Evolutionary conservation across 2,329 filamentous ascomycete genomes (phyloP).

Genomic region (Neonectria punicea): DNA sequence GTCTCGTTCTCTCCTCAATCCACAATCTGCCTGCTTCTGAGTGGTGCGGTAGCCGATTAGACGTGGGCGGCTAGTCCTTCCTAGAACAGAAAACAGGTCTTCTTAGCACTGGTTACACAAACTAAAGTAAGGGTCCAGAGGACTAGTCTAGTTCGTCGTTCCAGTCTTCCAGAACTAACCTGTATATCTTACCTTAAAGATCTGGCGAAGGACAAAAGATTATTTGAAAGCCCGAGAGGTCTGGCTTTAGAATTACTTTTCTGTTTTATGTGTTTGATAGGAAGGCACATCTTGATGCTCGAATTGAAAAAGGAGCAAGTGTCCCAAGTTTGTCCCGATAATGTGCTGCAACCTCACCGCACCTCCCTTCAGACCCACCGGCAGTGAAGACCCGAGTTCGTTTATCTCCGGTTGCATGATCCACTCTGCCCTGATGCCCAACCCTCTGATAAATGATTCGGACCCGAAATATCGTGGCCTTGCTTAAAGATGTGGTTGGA

Average conservation of each 20-base stretch:
- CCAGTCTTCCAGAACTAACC: neutral
- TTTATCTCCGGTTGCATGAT: conserved; percentile 4
- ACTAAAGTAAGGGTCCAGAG: neutral
- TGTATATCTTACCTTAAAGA: neutral
- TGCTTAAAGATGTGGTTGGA: conserved; percentile 2
- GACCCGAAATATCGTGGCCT: neutral
- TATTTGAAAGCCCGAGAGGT: neutral
- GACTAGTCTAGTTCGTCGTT: neutral
- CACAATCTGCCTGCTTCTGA: conserved; percentile 3
- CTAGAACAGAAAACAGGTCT: neutral
- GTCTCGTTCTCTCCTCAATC: conserved; percentile 1
- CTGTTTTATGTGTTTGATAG: neutral
- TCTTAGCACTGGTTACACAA: neutral
- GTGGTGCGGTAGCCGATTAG: conserved; percentile 6
- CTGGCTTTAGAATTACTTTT: neutral
- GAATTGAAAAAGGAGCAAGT: neutral
- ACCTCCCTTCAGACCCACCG: conserved; percentile 12
- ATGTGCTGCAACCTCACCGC: conserved; percentile 10
- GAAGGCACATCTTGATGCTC: too few species aligned
- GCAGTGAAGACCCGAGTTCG: conserved; percentile 1
- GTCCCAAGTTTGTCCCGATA: neutral
- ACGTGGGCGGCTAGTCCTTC: conserved; percentile 12
- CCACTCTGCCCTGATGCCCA: conserved; percentile 9
- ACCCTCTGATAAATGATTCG: neutral
- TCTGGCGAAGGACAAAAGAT: neutral